Percentiles rank a stretch among this genome's conserved stretches.
These are phyloP conservation scores for Globisporangium heterothallicum DNA, from an alignment of 352 stramenopile genomes.

Conservation along the genomic window DNA sequence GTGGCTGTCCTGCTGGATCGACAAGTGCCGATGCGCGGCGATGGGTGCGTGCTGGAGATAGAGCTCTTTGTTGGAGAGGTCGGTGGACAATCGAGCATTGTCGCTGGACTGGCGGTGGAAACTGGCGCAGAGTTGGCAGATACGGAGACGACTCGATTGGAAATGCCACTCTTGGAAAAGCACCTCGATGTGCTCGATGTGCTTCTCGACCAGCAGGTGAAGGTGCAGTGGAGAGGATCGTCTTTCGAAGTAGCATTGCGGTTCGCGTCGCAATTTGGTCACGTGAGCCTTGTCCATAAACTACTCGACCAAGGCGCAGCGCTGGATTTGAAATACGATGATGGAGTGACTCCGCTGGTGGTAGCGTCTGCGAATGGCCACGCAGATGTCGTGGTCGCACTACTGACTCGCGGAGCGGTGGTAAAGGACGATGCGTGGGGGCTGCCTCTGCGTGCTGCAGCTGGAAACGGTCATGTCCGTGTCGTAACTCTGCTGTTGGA, in stretches of 20 bases:
- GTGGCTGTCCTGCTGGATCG: constrained; percentile 6
- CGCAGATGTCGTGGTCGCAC: not conserved
- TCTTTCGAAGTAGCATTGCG: constrained; percentile 6
- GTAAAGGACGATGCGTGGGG: not conserved
- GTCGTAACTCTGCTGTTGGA: constrained; percentile 2
- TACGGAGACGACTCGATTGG: not conserved
- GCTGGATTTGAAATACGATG: not conserved
- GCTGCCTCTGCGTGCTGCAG: constrained; percentile 1
- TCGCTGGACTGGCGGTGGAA: not conserved
- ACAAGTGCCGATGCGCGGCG: not conserved
- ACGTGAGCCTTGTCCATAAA: constrained; percentile 2
- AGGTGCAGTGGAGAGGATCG: not conserved
- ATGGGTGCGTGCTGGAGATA: constrained; percentile 2
- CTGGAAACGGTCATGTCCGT: not conserved
- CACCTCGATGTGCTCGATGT: constrained; percentile 7
- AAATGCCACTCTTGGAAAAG: not conserved
- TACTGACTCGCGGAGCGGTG: not conserved
- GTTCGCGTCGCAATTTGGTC: constrained; percentile 2
- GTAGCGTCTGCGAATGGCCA: constrained; percentile 4
- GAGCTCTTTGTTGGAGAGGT: constrained; percentile 5
- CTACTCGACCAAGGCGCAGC: constrained; percentile 1
- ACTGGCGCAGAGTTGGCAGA: not conserved
- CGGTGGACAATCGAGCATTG: not conserved
- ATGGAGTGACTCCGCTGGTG: constrained; percentile 1
- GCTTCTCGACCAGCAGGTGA: constrained; percentile 5